Conservation (phyloP, 108 stramenopile species). For the Aurantiochytrium sp. region DNA sequence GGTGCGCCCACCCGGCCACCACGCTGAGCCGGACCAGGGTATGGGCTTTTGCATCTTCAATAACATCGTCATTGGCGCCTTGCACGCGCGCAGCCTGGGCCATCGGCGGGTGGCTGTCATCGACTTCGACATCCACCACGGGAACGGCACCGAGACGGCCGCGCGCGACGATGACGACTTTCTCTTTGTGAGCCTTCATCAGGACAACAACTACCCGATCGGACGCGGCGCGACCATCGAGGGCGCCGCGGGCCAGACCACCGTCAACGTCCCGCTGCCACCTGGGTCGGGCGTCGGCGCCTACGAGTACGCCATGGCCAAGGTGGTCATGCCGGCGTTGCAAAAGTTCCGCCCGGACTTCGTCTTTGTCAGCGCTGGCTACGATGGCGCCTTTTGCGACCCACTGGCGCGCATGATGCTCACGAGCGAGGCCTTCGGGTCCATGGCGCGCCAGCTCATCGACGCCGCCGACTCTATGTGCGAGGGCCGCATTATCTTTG, state of each 20-base stretch:
- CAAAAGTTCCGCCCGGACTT: slow-evolving; percentile 49
- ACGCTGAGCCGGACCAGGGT: slow-evolving; percentile 81
- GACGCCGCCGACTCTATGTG: slow-evolving; percentile 35
- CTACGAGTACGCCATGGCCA: slow-evolving; percentile 46
- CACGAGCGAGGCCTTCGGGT: slow-evolving; percentile 43
- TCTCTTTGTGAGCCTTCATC: slow-evolving; percentile 49
- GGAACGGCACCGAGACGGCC: slow-evolving; percentile 69
- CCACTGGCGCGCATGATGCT: slow-evolving; percentile 56
- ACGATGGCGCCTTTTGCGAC: slow-evolving; percentile 55
- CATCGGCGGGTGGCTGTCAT: slow-evolving; percentile 47
- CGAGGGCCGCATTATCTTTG: slow-evolving; percentile 47
- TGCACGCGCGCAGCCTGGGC: background rate
- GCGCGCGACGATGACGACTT: slow-evolving; percentile 37
- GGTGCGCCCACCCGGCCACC: slow-evolving; percentile 95
- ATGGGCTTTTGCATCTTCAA: slow-evolving; percentile 85
- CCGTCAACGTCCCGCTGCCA: slow-evolving; percentile 59
- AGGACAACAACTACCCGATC: slow-evolving; percentile 49
- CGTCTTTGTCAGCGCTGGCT: slow-evolving; percentile 53
- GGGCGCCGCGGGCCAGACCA: slow-evolving; percentile 33
- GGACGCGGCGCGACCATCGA: slow-evolving; percentile 27
- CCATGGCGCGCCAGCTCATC: slow-evolving; percentile 39
- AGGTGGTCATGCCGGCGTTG: slow-evolving; percentile 52
- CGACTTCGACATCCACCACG: slow-evolving; percentile 89
- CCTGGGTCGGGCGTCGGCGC: slow-evolving; percentile 54
- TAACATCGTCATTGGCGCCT: slow-evolving; percentile 70